phyloP scores from a whole-genome alignment of 805 yeast genomes.

The Starmerella davenportii region DNA sequence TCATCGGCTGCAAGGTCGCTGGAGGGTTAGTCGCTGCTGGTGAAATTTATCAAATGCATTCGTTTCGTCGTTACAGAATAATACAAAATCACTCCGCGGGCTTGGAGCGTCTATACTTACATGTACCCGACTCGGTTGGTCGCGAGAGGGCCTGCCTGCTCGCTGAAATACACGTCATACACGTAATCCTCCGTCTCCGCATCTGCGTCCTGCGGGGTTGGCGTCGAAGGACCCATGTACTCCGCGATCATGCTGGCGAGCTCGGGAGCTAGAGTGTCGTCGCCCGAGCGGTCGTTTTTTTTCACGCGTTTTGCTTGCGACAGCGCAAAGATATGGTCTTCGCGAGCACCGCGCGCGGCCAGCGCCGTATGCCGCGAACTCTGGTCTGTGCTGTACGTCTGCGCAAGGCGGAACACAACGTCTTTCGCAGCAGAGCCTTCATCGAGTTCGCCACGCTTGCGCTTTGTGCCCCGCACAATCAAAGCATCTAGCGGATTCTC shows the following conservation, averaged over 20 bases:
- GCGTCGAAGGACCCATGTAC: slow-evolving; percentile 26
- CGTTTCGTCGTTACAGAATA: too few relatives aligned
- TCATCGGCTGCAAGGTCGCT: slow-evolving; percentile 19
- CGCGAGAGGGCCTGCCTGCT: slow-evolving; percentile 21
- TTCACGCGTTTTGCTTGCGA: not conserved
- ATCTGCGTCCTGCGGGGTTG: slow-evolving; percentile 3
- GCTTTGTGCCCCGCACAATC: slow-evolving; percentile 14
- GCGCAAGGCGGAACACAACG: slow-evolving; percentile 13
- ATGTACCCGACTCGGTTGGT: slow-evolving; percentile 17
- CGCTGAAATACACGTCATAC: slow-evolving; percentile 66
- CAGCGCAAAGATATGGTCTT: not conserved
- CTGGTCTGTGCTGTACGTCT: slow-evolving; percentile 8
- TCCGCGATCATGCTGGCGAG: slow-evolving; percentile 59
- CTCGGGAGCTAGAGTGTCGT: slow-evolving; percentile 34
- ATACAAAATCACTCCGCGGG: not conserved
- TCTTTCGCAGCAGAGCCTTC: slow-evolving; percentile 14
- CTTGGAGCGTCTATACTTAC: slow-evolving; percentile 16
- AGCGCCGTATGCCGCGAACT: not conserved
- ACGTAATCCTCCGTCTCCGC: slow-evolving; percentile 51
- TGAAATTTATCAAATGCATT: not conserved
- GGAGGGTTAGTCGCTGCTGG: slow-evolving; percentile 9
- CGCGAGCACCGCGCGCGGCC: not conserved
- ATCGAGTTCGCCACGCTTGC: slow-evolving; percentile 11
- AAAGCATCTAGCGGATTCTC: slow-evolving; percentile 83
- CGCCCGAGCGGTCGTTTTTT: not conserved